phyloP scores from a whole-genome alignment of 495 filamentous ascomycete species.

The Penicillium salamii region DNA sequence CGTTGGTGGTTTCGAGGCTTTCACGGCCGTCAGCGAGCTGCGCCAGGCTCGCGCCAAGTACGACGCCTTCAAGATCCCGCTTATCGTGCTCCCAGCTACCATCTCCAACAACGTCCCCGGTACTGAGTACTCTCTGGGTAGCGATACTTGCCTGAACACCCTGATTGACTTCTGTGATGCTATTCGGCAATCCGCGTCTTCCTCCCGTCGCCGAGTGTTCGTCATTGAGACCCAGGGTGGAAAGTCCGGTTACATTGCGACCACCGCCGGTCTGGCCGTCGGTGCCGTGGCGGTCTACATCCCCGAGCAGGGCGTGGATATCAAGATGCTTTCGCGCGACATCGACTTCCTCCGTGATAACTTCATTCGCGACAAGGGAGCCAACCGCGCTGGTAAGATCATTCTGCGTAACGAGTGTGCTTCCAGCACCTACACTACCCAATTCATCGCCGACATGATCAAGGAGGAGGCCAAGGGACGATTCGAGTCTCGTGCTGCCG shows the following conservation, averaged over 20 bases:
- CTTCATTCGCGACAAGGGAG: constrained; percentile 83
- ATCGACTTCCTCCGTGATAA: constrained; percentile 85
- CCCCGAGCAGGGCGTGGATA: constrained; percentile 91
- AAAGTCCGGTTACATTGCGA: constrained; percentile 89
- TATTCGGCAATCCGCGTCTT: constrained; percentile 93
- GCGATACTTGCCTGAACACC: constrained; percentile 97
- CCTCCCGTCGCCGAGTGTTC: constrained; percentile 88
- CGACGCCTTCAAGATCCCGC: constrained; percentile 86
- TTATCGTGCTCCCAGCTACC: constrained; percentile 90
- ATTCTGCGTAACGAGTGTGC: constrained; percentile 94
- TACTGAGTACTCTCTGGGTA: constrained; percentile 94
- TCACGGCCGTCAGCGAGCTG: constrained; percentile 84
- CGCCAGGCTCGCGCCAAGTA: constrained; percentile 75
- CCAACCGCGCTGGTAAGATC: constrained; percentile 87
- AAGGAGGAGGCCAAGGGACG: constrained; percentile 86
- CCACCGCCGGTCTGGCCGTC: constrained; percentile 81
- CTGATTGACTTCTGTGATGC: constrained; percentile 94
- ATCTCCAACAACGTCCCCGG: constrained; percentile 98
- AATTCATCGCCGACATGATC: constrained; percentile 93
- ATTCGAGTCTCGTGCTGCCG: constrained; percentile 90
- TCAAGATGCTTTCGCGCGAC: constrained; percentile 88
- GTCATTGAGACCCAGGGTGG: constrained; percentile 98
- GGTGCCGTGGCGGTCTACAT: constrained; percentile 96
- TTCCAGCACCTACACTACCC: constrained; percentile 83
- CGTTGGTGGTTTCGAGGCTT: constrained; percentile 96